Base-by-base conservation (phyloP, 108 stramenopile genomes). In the Cafeteria roenbergensis region DNA sequence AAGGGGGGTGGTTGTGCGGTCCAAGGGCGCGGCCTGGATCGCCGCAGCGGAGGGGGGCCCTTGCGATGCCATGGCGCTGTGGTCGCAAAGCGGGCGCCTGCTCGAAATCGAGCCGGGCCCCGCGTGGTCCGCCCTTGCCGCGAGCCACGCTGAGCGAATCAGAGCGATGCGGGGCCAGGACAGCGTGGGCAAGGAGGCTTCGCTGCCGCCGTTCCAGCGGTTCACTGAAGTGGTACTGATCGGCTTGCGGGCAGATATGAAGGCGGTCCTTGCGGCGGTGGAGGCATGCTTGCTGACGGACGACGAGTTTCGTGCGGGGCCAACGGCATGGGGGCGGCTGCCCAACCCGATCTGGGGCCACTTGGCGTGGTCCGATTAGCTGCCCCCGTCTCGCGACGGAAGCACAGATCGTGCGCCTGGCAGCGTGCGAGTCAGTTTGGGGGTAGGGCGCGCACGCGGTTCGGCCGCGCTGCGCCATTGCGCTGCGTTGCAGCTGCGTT, bases 191-290 rank as follows among this genome's bases (percentile, higher is more conserved):
- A n/a, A n/a, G n/a, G 77, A 77, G 0, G 65, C 78, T 30, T 79
- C 72, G 79, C 2, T 61, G 22, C 78, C 79, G 57, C 71, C 60
- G 25, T 70, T 69, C 8, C 87, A 88, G 64, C 80, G 87, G 8
- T 83, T 84, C 34, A 85, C 86, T 57, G 86, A 88, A 68, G 66
- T 90, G 55, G 87, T 90, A 38, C 74, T 90, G 34, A 90, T 90
- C 68, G 88, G 88, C 25, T 71, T 84, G 27, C 55, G 53, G 1
- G 51, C 85, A 57, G 73, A 80, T 60, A 68, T 69, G 57, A 72
- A 74, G 14, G 50, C 50, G 24, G 62, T 90, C 24, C 51, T 30
- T 29, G 48, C 35, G 20, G 81, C 73, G 2, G 68, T 89, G 24
- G 75, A 87, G 67, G 68, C 56, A 32, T 87, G 86, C 60, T 70